Percentiles rank a stretch among this genome's conserved stretches.
phyloP scores from a whole-genome alignment of 805 yeast genomes.

The Kodamaea kaohsiungensis region DNA sequence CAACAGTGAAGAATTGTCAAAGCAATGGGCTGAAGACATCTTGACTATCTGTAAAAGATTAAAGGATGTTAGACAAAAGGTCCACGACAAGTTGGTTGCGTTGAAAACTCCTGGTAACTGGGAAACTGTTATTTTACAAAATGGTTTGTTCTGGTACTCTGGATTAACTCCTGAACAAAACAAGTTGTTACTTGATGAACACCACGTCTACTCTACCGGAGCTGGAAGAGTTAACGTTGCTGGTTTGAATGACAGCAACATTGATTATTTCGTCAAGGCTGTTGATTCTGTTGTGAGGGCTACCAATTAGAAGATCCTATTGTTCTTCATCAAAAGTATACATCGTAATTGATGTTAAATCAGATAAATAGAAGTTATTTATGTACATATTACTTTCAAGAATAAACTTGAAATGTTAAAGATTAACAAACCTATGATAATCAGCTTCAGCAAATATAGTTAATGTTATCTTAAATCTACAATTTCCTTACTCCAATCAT shows the following conservation, averaged over 20 bases:
- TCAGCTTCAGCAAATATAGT: too few species aligned
- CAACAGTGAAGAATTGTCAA: conserved; percentile 2
- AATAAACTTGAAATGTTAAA: neutral
- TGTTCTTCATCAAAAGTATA: neutral
- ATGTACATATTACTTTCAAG: neutral
- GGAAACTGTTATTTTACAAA: conserved; percentile 36
- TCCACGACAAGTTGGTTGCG: conserved; percentile 29
- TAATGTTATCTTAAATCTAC: neutral
- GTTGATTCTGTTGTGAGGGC: conserved; percentile 38
- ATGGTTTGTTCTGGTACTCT: conserved; percentile 47
- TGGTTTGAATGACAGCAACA: conserved; percentile 41
- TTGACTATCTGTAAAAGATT: conserved; percentile 31
- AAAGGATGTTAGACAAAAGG: conserved; percentile 28
- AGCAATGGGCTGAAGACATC: conserved; percentile 40
- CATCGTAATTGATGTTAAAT: neutral
- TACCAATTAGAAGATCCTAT: neutral
- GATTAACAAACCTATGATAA: too few species aligned
- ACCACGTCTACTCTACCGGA: conserved; percentile 39
- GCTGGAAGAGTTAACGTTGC: conserved; percentile 48
- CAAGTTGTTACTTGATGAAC: conserved; percentile 29
- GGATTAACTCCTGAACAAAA: conserved; percentile 40
- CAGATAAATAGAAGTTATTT: neutral
- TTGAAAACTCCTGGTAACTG: conserved; percentile 47
- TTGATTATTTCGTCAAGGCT: conserved; percentile 37
- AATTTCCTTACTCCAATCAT: neutral